Conservation (phyloP, 129 eudicot species). For the carrot (Daucus carota) region DH1_v3.0 NC_030384.2:30560001-30560500, state of each 20-base stretch:
- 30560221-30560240: neutral
- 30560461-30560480: conserved; percentile 1
- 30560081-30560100: neutral
- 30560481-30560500: neutral
- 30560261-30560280: neutral
- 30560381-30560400: neutral
- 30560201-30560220: neutral
- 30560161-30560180: neutral
- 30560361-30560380: neutral
- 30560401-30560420: neutral
- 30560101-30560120: neutral
- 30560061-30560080: neutral
- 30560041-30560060: neutral
- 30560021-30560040: neutral
- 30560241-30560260: neutral
- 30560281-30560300: neutral
- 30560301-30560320: neutral
- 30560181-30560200: neutral
- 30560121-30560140: neutral
- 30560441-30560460: neutral
- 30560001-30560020: neutral
- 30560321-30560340: neutral
- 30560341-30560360: neutral
- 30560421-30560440: neutral
- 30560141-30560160: neutral